phyloP scores from a whole-genome alignment of 2,329 filamentous ascomycete species.

The Talaromyces sp. region DNA sequence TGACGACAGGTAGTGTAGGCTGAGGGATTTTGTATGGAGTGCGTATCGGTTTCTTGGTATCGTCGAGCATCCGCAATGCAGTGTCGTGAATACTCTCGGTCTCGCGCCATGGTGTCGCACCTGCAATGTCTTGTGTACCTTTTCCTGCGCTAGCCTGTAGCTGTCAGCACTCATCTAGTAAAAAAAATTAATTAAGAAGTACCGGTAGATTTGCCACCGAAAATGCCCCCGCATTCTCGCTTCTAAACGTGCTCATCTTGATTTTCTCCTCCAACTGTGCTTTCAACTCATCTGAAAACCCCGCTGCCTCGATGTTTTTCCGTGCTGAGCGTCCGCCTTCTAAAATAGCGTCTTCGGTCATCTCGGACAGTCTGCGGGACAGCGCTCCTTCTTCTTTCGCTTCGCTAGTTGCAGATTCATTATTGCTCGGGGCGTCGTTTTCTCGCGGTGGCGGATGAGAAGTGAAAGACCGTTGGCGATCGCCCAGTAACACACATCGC shows the following conservation, averaged over 20 bases:
- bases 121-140: constrained; percentile 63
- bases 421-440: constrained; percentile 13
- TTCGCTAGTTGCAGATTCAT: constrained; percentile 16
- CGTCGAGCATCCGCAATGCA: constrained; percentile 71
- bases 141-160: constrained; percentile 53
- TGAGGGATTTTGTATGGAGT: constrained; percentile 36
- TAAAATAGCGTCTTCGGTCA: constrained; percentile 55
- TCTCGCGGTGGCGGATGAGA: constrained; percentile 13
- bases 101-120: constrained; percentile 69
- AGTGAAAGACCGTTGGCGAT: constrained; percentile 9
- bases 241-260: constrained; percentile 49
- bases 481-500: not conserved
- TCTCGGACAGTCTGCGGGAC: constrained; percentile 51
- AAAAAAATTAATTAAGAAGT: too few relatives aligned
- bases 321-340: constrained; percentile 49
- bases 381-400: constrained; percentile 48
- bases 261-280: constrained; percentile 54
- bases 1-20: constrained; percentile 34
- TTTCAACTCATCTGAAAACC: constrained; percentile 58
- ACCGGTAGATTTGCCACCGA: constrained; percentile 49
- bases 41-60: constrained; percentile 53
- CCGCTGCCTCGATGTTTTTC: constrained; percentile 55
- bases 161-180: not conserved
- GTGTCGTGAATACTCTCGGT: constrained; percentile 68
- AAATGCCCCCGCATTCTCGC: constrained; percentile 48